Conservation (phyloP, 345 rosid species). For the Noccaea caerulescens region DNA sequence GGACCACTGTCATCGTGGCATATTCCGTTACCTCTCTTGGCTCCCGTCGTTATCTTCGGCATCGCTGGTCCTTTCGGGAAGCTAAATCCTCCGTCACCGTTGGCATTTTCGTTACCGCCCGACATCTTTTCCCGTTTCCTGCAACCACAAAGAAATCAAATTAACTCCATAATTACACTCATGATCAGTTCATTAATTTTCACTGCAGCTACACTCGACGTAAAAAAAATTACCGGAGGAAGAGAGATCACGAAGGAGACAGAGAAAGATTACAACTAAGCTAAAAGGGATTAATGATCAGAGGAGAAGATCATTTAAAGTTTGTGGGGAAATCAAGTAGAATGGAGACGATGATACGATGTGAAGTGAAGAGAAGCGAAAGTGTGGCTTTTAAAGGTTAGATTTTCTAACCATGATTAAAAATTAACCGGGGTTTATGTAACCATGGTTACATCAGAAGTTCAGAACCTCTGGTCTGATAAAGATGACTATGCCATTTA, state of each 20-base stretch:
- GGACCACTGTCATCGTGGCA: constrained; percentile 78
- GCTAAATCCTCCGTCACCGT: constrained; percentile 49
- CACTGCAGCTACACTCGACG: too few relatives aligned
- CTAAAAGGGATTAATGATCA: constrained; percentile 25
- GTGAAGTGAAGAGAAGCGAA: constrained; percentile 36
- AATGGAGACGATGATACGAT: constrained; percentile 28
- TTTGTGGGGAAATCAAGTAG: not conserved
- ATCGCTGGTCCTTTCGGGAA: constrained; percentile 45
- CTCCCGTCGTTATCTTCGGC: constrained; percentile 47
- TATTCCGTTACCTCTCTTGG: constrained; percentile 47
- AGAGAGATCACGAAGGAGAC: constrained; percentile 24
- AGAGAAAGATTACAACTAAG: not conserved
- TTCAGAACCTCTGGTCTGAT: constrained; percentile 24
- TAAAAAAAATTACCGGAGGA: constrained; percentile 18
- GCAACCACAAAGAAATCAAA: not conserved
- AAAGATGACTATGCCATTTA: constrained; percentile 31
- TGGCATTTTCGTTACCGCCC: constrained; percentile 40
- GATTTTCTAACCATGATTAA: constrained; percentile 35
- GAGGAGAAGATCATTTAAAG: constrained; percentile 34
- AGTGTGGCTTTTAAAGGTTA: constrained; percentile 41
- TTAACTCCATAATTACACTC: not conserved
- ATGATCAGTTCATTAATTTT: not conserved
- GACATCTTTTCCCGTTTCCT: constrained; percentile 26
- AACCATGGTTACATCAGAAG: constrained; percentile 36
- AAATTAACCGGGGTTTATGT: not conserved